Base-by-base conservation (phyloP, 1,284 basidiomycete genomes). In the Calocybe gambosa region DNA sequence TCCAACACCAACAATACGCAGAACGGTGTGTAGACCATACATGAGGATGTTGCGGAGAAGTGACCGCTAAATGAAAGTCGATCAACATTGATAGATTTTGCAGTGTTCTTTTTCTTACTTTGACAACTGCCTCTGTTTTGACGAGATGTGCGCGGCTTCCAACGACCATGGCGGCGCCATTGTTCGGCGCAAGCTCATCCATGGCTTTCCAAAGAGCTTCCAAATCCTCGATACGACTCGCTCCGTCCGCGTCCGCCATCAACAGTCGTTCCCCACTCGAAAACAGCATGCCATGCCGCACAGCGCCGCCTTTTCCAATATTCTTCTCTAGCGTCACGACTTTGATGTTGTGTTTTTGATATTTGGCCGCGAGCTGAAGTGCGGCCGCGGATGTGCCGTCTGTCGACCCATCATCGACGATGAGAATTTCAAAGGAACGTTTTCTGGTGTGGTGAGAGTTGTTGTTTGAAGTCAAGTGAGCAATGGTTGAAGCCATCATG, bases 181-280 rank as follows among this genome's bases (percentile, higher is more conserved):
- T 66, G 1, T 68, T 60, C 0, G 73, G 68, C 1, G 67, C 68
- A 39, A 89, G 62, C 41, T 59, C 55, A 57, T 92, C 85, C 76
- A 95, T 84, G 16, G 77, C 77, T 1, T 66, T 65, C 76, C 89
- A 89, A 12, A 97, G 67, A 21, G 70, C 57, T 52, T 87, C 82
- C 10, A 96, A 62, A 58, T 95, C 93, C 38, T 80, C 72, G 55
- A 97, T 94, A 31, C 80, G 74, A 50, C 89, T 93, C 18, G 93
- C 93, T 1, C 89, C 93, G 57, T 97, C 93, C 5, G 93, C 93
- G 60, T 97, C 93, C 28, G 86, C 93, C 78, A 96, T 93, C 39
- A 96, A 68, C 40, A 96, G 69, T n/a, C 88, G 68, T 50, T 73
- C 64, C 4, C 93, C 93, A 3, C 89, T 75, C 4, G 80, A 75